Conservation (phyloP, 768 basidiomycete species). For the Basidioascus undulatus region DNA sequence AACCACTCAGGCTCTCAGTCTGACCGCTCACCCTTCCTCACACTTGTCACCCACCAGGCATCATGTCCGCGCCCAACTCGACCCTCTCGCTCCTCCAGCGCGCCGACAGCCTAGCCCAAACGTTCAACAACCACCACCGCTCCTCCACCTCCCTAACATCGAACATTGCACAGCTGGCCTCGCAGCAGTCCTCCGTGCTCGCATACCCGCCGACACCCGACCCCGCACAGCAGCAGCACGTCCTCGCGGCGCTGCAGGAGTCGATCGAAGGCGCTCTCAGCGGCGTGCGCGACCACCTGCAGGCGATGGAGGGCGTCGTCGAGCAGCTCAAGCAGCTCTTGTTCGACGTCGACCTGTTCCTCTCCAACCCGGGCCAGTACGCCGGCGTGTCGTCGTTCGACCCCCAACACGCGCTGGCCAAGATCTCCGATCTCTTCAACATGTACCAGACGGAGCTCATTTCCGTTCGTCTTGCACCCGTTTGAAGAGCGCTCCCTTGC, state of each 20-base stretch:
- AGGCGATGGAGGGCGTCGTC: slow-evolving; percentile 9
- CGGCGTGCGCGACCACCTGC: slow-evolving; percentile 6
- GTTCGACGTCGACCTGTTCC: slow-evolving; percentile 9
- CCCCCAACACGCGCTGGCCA: slow-evolving; percentile 8
- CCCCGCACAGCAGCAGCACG: slow-evolving; percentile 6
- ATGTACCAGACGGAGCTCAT: slow-evolving; percentile 10
- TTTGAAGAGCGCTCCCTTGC: neutral
- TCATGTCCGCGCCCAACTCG: neutral
- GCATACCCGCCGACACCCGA: slow-evolving; percentile 3
- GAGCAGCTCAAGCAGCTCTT: slow-evolving; percentile 7
- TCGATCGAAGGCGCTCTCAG: slow-evolving; percentile 7
- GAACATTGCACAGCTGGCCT: too few species aligned
- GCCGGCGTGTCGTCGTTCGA: slow-evolving; percentile 8
- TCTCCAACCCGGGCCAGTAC: slow-evolving; percentile 2
- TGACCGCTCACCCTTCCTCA: too few species aligned
- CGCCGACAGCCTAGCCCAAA: slow-evolving; percentile 5
- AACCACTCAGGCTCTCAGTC: too few species aligned
- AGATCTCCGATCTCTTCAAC: slow-evolving; percentile 6
- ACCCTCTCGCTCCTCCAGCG: slow-evolving; percentile 5
- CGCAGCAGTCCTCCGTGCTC: slow-evolving; percentile 1
- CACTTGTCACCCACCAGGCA: too few species aligned
- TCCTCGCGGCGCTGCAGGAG: slow-evolving; percentile 7
- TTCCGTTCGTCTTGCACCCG: slow-evolving; percentile 2
- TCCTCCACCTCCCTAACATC: too few species aligned
- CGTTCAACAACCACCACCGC: slow-evolving; percentile 8